These are phyloP conservation scores for Camelina sativa DNA, from an alignment of 345 rosid species.

Conservation along the genomic window DNA sequence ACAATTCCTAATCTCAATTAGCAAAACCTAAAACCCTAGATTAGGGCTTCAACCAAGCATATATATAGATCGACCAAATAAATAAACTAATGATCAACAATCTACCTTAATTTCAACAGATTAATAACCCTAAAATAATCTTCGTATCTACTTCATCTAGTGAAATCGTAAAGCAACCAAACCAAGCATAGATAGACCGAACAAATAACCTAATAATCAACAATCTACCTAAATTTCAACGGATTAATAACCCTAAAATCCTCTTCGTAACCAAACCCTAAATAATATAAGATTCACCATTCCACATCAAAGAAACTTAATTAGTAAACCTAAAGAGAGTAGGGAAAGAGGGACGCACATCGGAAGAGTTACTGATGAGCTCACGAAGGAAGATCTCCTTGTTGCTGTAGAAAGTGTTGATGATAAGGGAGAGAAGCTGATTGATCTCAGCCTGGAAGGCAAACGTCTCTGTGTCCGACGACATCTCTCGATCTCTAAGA, in stretches of 20 bases:
- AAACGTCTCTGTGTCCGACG: slow-evolving; percentile 64
- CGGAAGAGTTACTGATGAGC: slow-evolving; percentile 74
- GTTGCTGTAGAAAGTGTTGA: slow-evolving; percentile 72
- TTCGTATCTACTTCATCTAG: too few relatives aligned
- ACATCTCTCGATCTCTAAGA: slow-evolving; percentile 13
- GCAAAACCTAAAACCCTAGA: not conserved
- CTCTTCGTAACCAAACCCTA: too few relatives aligned
- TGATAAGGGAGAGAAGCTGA: slow-evolving; percentile 70
- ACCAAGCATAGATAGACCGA: not conserved
- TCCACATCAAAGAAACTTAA: not conserved
- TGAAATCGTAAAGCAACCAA: too few relatives aligned
- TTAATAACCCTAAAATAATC: not conserved
- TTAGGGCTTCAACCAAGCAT: too few relatives aligned
- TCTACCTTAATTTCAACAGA: not conserved
- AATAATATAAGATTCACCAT: not conserved
- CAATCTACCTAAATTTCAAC: not conserved
- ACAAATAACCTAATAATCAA: not conserved
- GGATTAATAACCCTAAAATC: not conserved
- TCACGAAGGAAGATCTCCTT: slow-evolving; percentile 82
- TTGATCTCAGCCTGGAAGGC: slow-evolving; percentile 83
- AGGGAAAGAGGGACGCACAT: slow-evolving; percentile 46
- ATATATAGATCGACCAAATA: not conserved
- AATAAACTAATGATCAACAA: too few relatives aligned
- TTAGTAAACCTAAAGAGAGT: not conserved
- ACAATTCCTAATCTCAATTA: too few relatives aligned